phyloP scores from a whole-genome alignment of 2,329 filamentous ascomycete genomes.

The Fusarium palustre region DNA sequence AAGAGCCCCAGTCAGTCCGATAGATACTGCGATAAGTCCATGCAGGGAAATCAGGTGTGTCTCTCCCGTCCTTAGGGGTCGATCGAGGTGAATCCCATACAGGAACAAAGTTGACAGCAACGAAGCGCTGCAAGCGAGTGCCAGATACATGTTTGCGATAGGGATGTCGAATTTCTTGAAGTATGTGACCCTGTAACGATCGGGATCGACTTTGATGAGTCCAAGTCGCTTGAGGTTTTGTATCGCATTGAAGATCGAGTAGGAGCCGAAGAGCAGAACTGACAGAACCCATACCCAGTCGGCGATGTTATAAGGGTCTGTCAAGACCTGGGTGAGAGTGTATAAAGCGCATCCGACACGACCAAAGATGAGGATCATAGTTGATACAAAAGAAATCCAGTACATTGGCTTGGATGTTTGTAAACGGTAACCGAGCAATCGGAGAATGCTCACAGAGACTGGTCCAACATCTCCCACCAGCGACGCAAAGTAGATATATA shows the following conservation, averaged over 20 bases:
- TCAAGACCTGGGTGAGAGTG: slow-evolving; percentile 33
- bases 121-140: slow-evolving; percentile 21
- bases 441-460: slow-evolving; percentile 36
- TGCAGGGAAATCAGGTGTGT: slow-evolving; percentile 17
- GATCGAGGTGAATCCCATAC: slow-evolving; percentile 36
- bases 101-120: slow-evolving; percentile 34
- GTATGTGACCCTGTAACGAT: slow-evolving; percentile 18
- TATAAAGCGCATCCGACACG: slow-evolving; percentile 36
- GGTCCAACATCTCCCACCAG: slow-evolving; percentile 43
- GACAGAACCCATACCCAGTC: slow-evolving; percentile 43
- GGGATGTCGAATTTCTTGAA: slow-evolving; percentile 21
- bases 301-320: slow-evolving; percentile 32
- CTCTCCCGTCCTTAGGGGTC: slow-evolving; percentile 12
- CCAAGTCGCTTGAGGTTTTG: slow-evolving; percentile 37
- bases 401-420: slow-evolving; percentile 34
- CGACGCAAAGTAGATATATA: slow-evolving; percentile 45
- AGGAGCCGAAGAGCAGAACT: slow-evolving; percentile 41
- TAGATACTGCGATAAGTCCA: slow-evolving; percentile 20
- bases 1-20: slow-evolving; percentile 36
- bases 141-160: slow-evolving; percentile 36
- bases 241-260: slow-evolving; percentile 29
- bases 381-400: slow-evolving; percentile 25
- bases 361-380: slow-evolving; percentile 20
- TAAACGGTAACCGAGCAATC: slow-evolving; percentile 28
- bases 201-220: slow-evolving; percentile 25